Evolutionary conservation across 140 eudicot genomes (phyloP), one percentile per base, ranked within the genome.

Genomic region (Flaveria floridana): DNA sequence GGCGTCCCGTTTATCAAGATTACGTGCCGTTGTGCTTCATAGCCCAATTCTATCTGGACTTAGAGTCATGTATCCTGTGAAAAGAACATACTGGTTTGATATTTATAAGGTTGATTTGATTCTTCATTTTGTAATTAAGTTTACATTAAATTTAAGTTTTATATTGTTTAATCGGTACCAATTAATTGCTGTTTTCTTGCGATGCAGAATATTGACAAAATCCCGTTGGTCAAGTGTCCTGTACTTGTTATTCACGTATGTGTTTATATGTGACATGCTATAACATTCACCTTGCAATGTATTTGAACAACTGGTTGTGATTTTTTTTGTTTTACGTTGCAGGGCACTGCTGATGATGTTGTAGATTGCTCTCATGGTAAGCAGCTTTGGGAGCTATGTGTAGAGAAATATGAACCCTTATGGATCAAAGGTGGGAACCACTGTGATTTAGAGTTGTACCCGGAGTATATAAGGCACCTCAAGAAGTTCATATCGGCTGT

Each of bases 311-410:
- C 16, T 25, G 57, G 48, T n/a, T 12, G 55, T 63, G 1, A 0
- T 28, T 18, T 56, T 56, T 71, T 3, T 39, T 16, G 44, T 55
- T 74, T 20, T 71, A 18, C 37, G 6, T 48, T 65, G 73, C 80
- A 95, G 97, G 99, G 99, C 46, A 90, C 97, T 2, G 95, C 83
- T 13, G 99, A 94, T 72, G 99, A 94, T 74, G 99, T 94, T 50
- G 99, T 94, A 77, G 95, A 94, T 84, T 87, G 76, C 79, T 78
- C 95, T 59, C 99, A 94, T 21, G 99, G 97, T 16, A 94, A 88
- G 83, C 92, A 94, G 82, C 92, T 94, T 61, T 91, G 91, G 90
- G 96, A 88, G 79, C 89, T 77, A 13, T 94, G 95, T 78, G 91
- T 84, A 56, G 95, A 90, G 56, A 91, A 94, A 73, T 94, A 90